Conservation (phyloP, 2,329 filamentous ascomycete species). For the Aspergillus sp. region DNA sequence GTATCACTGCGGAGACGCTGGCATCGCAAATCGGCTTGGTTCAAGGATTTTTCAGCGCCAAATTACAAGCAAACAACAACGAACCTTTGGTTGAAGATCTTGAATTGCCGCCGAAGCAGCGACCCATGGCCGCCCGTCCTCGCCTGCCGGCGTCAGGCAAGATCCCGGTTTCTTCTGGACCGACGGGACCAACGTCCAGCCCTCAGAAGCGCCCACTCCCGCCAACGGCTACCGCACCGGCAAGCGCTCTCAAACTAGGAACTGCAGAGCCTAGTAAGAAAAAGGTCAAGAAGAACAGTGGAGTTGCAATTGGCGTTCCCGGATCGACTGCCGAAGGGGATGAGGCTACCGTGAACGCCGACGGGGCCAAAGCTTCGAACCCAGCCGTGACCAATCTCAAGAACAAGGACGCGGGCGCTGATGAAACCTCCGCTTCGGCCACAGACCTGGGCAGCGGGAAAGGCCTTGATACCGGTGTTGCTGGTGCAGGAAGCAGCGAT, state of each 20-base stretch:
- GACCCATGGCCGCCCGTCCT: slow-evolving; percentile 48
- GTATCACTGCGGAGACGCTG: slow-evolving; percentile 76
- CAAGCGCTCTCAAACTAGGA: slow-evolving; percentile 26
- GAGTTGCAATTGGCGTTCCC: slow-evolving; percentile 27
- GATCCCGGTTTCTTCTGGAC: slow-evolving; percentile 37
- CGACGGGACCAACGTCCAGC: slow-evolving; percentile 34
- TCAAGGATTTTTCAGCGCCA: slow-evolving; percentile 86
- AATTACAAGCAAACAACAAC: slow-evolving; percentile 79
- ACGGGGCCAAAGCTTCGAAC: slow-evolving; percentile 14
- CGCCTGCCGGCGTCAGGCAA: slow-evolving; percentile 48
- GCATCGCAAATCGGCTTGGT: slow-evolving; percentile 80
- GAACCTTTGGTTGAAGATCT: slow-evolving; percentile 89
- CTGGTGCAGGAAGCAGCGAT: slow-evolving; percentile 6
- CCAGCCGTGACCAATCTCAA: slow-evolving; percentile 47
- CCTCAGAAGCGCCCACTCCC: slow-evolving; percentile 43
- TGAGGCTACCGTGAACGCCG: slow-evolving; percentile 19
- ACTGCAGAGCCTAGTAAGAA: slow-evolving; percentile 42
- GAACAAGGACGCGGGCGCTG: slow-evolving; percentile 23
- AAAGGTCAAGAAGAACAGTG: slow-evolving; percentile 43
- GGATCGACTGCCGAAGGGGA: slow-evolving; percentile 28
- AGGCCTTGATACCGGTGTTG: slow-evolving; percentile 13
- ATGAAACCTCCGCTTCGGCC: slow-evolving; percentile 11
- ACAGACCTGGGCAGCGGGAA: slow-evolving; percentile 17
- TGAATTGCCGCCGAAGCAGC: slow-evolving; percentile 88
- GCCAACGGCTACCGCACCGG: slow-evolving; percentile 22